These are phyloP conservation scores for Solanum chacoense DNA, from an alignment of 305 asterid genomes.

Conservation along the genomic window DNA sequence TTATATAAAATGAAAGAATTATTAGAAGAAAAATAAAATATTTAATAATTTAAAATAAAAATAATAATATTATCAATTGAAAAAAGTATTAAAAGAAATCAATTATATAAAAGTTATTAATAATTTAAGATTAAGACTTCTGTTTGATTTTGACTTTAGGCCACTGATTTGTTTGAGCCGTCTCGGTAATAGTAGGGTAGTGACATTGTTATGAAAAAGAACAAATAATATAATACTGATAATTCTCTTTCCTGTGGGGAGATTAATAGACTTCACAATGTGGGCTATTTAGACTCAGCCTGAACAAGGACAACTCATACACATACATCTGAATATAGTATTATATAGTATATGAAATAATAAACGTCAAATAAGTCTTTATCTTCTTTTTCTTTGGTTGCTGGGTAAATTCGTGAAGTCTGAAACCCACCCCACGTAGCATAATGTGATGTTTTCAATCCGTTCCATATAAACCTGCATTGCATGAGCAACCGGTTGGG, in stretches of 20 bases:
- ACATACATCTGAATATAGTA: neutral
- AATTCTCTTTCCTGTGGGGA: neutral
- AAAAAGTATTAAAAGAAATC: too few relatives aligned
- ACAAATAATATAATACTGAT: neutral
- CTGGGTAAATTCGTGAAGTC: neutral
- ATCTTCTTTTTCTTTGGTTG: neutral
- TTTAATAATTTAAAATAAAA: too few relatives aligned
- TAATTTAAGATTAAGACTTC: too few relatives aligned
- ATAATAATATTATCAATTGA: too few relatives aligned
- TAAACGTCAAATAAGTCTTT: neutral
- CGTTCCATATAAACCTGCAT: neutral
- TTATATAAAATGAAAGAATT: too few relatives aligned
- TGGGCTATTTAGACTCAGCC: neutral
- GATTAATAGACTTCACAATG: neutral
- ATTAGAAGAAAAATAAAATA: too few relatives aligned
- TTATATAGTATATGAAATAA: neutral
- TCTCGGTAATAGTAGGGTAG: neutral
- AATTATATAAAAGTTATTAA: too few relatives aligned
- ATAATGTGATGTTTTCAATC: neutral
- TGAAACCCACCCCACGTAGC: neutral
- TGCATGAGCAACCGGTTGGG: neutral
- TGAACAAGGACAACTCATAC: neutral
- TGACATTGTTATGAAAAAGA: neutral
- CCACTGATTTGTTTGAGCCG: rapidly evolving
- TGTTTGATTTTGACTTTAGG: neutral